Percentiles rank a stretch among this genome's conserved stretches.
These are phyloP conservation scores for Chenopodium suecicum DNA, from an alignment of 148 eudicot genomes.

Conservation along the genomic window DNA sequence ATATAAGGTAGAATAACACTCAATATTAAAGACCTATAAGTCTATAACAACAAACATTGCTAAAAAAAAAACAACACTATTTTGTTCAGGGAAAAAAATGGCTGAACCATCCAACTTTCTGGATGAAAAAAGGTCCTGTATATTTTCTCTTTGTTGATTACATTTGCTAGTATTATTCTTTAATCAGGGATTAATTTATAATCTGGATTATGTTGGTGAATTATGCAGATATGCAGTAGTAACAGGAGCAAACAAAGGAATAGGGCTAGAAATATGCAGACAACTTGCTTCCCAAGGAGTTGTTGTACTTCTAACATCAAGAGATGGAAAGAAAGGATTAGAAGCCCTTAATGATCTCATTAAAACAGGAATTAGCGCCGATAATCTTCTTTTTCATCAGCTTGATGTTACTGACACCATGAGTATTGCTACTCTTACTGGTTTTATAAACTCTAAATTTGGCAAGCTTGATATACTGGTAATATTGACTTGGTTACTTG, in stretches of 20 bases:
- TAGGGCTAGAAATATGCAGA: slow-evolving; percentile 56
- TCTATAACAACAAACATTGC: too few species aligned
- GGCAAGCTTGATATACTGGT: slow-evolving; percentile 60
- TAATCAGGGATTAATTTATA: too few species aligned
- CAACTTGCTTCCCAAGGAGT: slow-evolving; percentile 50
- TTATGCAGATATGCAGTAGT: slow-evolving; percentile 57
- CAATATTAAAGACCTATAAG: too few species aligned
- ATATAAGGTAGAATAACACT: too few species aligned
- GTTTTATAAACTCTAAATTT: slow-evolving; percentile 35
- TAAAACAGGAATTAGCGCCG: slow-evolving; percentile 20
- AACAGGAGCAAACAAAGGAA: slow-evolving; percentile 50
- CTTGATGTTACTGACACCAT: slow-evolving; percentile 46
- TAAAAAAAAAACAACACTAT: not conserved
- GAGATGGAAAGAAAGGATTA: slow-evolving; percentile 46
- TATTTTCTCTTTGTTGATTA: too few species aligned
- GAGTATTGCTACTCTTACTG: slow-evolving; percentile 40
- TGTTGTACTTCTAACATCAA: slow-evolving; percentile 43
- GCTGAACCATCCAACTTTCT: slow-evolving; percentile 17
- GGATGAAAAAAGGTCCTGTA: slow-evolving; percentile 1
- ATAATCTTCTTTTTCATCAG: slow-evolving; percentile 42
- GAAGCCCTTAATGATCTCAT: slow-evolving; percentile 35
- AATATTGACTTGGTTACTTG: not conserved
- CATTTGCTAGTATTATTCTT: too few species aligned
- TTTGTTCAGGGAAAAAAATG: not conserved
- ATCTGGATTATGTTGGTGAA: not conserved